phyloP scores from a whole-genome alignment of 306 rosid genomes.

The Prunus kanzakura region DNA sequence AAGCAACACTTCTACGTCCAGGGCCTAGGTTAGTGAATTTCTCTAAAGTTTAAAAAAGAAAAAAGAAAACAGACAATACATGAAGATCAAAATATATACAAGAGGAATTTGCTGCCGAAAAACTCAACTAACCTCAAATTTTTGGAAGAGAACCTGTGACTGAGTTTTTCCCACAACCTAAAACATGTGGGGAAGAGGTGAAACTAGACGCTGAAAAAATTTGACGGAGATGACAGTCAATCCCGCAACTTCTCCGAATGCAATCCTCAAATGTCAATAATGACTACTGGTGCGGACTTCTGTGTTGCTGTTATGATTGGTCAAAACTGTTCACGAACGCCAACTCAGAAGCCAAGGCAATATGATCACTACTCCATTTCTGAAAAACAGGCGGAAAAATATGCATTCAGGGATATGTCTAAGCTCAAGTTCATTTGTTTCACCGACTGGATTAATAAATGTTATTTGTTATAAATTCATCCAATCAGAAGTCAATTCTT shows the following conservation, averaged over 20 bases:
- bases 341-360: conserved; percentile 81
- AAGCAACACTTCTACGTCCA: not conserved
- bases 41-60: not conserved
- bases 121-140: not conserved
- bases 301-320: conserved; percentile 12
- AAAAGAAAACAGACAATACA: not conserved
- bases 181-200: not conserved
- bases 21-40: not conserved
- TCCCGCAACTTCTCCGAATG: not conserved
- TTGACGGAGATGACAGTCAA: not conserved
- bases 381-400: conserved; percentile 31
- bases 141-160: not conserved
- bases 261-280: not conserved
- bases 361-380: conserved; percentile 98
- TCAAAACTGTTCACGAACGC: conserved; percentile 41
- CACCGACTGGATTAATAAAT: not conserved
- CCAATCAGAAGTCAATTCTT: not conserved
- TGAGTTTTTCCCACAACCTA: conserved; percentile 1
- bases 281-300: conserved; percentile 20
- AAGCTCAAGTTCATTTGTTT: not conserved
- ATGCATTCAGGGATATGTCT: not conserved
- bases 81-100: not conserved
- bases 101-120: not conserved
- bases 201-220: not conserved
- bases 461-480: not conserved